These are phyloP conservation scores for Salinomyces thailandicus DNA, from an alignment of 2,329 filamentous ascomycete species.

Conservation along the genomic window DNA sequence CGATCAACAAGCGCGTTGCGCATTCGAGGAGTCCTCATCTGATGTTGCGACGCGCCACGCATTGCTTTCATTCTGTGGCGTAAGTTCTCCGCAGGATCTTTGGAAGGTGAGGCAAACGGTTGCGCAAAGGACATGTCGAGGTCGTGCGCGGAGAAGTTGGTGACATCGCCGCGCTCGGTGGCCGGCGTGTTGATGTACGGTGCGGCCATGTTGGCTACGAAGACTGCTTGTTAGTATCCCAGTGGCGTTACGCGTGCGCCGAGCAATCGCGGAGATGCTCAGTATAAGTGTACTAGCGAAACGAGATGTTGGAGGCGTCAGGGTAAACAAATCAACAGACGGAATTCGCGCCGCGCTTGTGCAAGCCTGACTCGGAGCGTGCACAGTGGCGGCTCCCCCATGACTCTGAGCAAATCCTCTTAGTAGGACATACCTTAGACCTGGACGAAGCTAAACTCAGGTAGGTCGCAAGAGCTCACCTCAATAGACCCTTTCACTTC, in stretches of 20 bases:
- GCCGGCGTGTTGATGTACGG: constrained; percentile 68
- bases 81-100: constrained; percentile 57
- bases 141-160: constrained; percentile 48
- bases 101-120: constrained; percentile 72
- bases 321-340: constrained; percentile 1
- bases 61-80: constrained; percentile 64
- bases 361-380: too few species aligned
- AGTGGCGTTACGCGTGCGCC: background rate
- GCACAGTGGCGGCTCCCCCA: too few species aligned
- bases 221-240: constrained; percentile 2
- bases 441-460: background rate
- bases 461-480: constrained; percentile 6
- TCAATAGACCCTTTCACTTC: constrained; percentile 1
- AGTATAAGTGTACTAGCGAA: too few species aligned
- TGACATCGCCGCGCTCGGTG: constrained; percentile 74
- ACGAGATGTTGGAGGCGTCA: too few species aligned
- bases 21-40: constrained; percentile 54
- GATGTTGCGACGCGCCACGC: constrained; percentile 34
- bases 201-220: constrained; percentile 4
- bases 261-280: too few species aligned
- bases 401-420: too few species aligned
- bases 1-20: constrained; percentile 61
- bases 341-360: too few species aligned
- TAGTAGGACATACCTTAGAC: background rate
- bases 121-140: constrained; percentile 80